Conservation (phyloP, 2,329 filamentous ascomycete species). For the Ilyonectria destructans region DNA sequence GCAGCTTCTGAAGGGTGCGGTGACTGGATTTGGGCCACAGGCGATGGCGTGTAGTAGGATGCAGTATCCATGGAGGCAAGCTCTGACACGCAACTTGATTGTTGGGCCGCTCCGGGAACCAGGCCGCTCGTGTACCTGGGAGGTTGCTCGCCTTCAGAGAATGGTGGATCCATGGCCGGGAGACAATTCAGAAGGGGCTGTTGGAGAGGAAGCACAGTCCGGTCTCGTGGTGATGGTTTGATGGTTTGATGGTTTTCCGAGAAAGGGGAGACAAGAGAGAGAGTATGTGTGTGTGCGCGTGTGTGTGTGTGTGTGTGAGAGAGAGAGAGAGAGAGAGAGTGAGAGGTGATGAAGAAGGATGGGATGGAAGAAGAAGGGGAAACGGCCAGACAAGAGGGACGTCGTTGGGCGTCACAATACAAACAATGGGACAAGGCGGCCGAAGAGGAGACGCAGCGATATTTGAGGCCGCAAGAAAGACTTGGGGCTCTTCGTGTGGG, state of each 20-base stretch:
- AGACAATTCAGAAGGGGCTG: conserved; percentile 34
- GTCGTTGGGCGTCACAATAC: conserved; percentile 47
- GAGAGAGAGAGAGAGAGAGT: conserved; percentile 7
- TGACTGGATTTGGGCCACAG: conserved; percentile 41
- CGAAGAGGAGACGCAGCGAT: conserved; percentile 43
- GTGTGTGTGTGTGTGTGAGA: too few relatives aligned
- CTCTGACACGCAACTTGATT: conserved; percentile 49
- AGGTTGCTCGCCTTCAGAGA: conserved; percentile 48
- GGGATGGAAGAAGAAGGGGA: conserved; percentile 24
- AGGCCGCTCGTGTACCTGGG: conserved; percentile 54
- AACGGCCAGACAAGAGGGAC: conserved; percentile 37
- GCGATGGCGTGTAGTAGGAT: conserved; percentile 45
- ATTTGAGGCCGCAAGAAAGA: conserved; percentile 47
- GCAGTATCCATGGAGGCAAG: conserved; percentile 43
- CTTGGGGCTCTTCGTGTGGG: conserved; percentile 48
- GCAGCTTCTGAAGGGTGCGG: conserved; percentile 43
- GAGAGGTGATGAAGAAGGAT: conserved; percentile 22
- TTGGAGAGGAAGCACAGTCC: conserved; percentile 42
- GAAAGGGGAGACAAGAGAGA: not conserved
- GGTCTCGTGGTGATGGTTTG: conserved; percentile 41
- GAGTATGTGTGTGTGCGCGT: too few relatives aligned
- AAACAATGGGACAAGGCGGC: conserved; percentile 47
- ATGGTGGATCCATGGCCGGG: conserved; percentile 50
- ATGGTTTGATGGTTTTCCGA: conserved; percentile 35
- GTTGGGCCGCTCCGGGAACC: conserved; percentile 46